phyloP scores from a whole-genome alignment of 2,329 filamentous ascomycete species.

The Colletotrichum sansevieriae region DNA sequence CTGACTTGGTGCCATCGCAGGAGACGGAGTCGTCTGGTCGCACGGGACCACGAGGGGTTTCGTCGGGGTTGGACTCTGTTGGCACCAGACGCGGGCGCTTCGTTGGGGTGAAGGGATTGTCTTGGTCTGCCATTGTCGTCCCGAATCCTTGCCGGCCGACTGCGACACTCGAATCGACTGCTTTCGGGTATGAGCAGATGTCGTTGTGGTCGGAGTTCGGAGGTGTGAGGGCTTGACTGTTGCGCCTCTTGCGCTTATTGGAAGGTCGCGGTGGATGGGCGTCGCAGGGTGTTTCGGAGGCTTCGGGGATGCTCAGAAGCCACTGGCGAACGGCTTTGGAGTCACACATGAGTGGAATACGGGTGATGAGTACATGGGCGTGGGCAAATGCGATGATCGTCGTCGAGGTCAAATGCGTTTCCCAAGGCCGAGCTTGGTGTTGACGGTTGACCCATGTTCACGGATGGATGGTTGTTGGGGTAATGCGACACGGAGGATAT shows the following conservation, averaged over 20 bases:
- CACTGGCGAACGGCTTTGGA: not conserved
- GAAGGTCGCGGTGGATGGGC: not conserved
- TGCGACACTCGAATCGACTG: not conserved
- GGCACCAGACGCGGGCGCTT: not conserved
- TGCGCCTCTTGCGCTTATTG: not conserved
- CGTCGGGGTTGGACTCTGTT: not conserved
- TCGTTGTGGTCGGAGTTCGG: not conserved
- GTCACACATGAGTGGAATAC: not conserved
- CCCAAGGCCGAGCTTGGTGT: not conserved
- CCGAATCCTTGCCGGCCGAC: not conserved
- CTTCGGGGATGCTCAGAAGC: not conserved
- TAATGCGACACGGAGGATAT: not conserved
- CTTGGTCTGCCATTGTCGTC: not conserved
- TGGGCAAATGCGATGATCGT: not conserved
- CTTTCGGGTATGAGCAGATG: not conserved
- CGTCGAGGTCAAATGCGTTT: not conserved
- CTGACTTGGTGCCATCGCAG: not conserved
- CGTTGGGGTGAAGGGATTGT: not conserved
- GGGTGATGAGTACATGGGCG: not conserved
- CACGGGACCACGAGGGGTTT: not conserved
- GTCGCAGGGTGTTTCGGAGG: not conserved
- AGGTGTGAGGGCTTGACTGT: not conserved
- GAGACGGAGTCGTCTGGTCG: not conserved
- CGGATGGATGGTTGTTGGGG: not conserved
- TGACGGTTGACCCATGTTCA: not conserved